Evolutionary conservation across 768 basidiomycete species (phyloP).

Genomic region (Boletus sp.): DNA sequence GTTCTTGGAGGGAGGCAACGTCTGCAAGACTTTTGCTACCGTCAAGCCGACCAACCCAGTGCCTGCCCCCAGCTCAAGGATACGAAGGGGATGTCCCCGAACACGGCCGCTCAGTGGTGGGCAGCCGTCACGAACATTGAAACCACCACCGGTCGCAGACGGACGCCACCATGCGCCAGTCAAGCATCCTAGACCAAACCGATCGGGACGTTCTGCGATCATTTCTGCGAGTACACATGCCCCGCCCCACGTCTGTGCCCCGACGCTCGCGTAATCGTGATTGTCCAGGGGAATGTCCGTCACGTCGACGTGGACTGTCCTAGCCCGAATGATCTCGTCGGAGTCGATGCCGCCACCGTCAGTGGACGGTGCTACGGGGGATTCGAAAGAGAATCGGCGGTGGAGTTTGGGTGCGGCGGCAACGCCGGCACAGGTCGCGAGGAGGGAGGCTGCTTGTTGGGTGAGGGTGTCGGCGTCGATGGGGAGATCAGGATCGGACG

Average conservation of each 20-base stretch:
- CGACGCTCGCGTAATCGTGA: conserved; percentile 67
- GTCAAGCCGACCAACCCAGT: conserved; percentile 52
- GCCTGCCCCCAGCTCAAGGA: conserved; percentile 57
- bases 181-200: conserved; percentile 41
- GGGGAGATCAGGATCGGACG: not conserved
- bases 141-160: not conserved
- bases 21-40: conserved; percentile 32
- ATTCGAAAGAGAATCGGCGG: conserved; percentile 49
- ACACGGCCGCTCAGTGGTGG: not conserved
- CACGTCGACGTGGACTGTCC: conserved; percentile 40
- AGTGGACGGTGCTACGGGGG: not conserved
- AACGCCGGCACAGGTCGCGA: conserved; percentile 63
- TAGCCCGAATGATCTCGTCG: conserved; percentile 9
- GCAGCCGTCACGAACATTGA: not conserved
- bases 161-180: not conserved
- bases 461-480: conserved; percentile 39
- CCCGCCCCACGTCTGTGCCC: conserved; percentile 88
- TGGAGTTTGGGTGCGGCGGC: conserved; percentile 57
- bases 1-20: not conserved
- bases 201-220: conserved; percentile 53
- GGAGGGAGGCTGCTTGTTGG: conserved; percentile 53
- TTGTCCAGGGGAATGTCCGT: conserved; percentile 70
- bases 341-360: too few relatives aligned
- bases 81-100: conserved; percentile 24
- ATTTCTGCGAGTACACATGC: conserved; percentile 78